A percentile compares a stretch with the other conserved stretches of the same genome.
These are phyloP conservation scores for Candida sakaeoensis DNA, from an alignment of 805 yeast species.

Conservation along the genomic window DNA sequence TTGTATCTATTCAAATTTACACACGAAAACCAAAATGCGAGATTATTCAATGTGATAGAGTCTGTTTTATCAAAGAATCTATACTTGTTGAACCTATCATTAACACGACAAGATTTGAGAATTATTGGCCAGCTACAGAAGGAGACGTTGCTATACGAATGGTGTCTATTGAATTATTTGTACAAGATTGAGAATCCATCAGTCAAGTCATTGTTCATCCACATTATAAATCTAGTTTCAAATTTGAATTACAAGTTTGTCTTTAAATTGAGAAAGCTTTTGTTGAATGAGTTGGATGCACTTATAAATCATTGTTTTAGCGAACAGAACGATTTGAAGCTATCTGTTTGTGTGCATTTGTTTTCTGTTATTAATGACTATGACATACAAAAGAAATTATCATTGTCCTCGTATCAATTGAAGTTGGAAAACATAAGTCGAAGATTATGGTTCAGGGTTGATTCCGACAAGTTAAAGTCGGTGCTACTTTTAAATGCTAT, in stretches of 20 bases:
- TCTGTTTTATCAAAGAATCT: constrained; percentile 29
- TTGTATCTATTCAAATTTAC: constrained; percentile 33
- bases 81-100: constrained; percentile 17
- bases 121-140: neutral
- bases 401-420: constrained; percentile 21
- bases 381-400: constrained; percentile 27
- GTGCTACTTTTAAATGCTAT: constrained; percentile 28
- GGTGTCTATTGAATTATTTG: constrained; percentile 25
- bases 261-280: constrained; percentile 11
- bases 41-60: constrained; percentile 24
- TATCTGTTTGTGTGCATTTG: constrained; percentile 24
- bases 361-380: constrained; percentile 35
- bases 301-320: constrained; percentile 1
- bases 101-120: constrained; percentile 12
- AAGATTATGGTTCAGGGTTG: constrained; percentile 28
- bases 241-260: constrained; percentile 24
- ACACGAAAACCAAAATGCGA: constrained; percentile 16
- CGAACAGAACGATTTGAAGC: constrained; percentile 1
- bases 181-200: constrained; percentile 13
- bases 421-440: constrained; percentile 28
- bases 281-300: constrained; percentile 15
- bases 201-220: constrained; percentile 32
- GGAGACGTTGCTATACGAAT: constrained; percentile 22
- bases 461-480: constrained; percentile 23
- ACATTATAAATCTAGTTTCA: constrained; percentile 27